Percentiles rank a stretch among this genome's conserved stretches.
Evolutionary conservation across 495 filamentous ascomycete genomes (phyloP).

Genomic region (Neurospora intermedia): DNA sequence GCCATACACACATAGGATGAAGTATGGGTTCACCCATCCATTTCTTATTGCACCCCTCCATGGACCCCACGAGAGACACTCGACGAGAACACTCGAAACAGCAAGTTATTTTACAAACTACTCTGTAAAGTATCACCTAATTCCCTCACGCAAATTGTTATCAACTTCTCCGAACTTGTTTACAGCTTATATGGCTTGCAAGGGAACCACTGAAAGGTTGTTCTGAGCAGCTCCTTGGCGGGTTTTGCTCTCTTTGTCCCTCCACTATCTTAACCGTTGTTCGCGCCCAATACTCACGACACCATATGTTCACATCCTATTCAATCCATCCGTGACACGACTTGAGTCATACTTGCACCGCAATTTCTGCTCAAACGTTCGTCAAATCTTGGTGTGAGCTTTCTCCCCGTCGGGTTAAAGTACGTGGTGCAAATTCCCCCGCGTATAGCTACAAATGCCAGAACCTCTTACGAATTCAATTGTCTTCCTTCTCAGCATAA

Average conservation of each 20-base stretch:
- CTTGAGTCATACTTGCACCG: background rate
- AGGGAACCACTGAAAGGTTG: background rate
- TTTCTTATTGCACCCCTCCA: background rate
- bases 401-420: background rate
- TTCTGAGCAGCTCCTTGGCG: background rate
- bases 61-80: background rate
- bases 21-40: background rate
- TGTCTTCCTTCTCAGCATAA: background rate
- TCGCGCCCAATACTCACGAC: background rate
- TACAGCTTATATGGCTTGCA: background rate
- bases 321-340: background rate
- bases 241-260: background rate
- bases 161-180: background rate
- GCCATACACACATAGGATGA: rapidly evolving
- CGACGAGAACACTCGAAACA: background rate
- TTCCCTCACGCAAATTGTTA: too few species aligned
- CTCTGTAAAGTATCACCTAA: background rate
- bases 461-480: background rate
- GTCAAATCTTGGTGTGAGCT: background rate
- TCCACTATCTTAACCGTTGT: background rate
- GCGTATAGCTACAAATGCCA: background rate
- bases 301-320: background rate
- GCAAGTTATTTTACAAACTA: background rate
- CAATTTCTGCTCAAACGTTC: background rate
- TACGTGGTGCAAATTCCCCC: background rate